These are phyloP conservation scores for Claviceps paspali DNA, from an alignment of 2,329 filamentous ascomycete genomes.

Conservation along the genomic window DNA sequence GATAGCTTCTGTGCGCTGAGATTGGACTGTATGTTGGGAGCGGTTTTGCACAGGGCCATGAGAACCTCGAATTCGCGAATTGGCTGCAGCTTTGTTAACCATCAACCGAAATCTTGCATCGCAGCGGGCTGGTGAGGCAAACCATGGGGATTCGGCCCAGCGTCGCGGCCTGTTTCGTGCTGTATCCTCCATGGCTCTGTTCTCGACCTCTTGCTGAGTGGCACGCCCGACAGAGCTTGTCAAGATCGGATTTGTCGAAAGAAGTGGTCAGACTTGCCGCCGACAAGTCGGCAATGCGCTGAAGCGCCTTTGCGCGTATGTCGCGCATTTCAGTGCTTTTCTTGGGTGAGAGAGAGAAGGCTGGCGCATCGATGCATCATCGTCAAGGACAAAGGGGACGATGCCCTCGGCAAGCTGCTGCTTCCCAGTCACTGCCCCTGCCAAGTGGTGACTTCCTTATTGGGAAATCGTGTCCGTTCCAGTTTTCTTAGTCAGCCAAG, in stretches of 20 bases:
- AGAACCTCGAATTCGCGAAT: conserved; percentile 86
- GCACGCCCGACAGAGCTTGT: conserved; percentile 44
- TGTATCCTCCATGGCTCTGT: conserved; percentile 31
- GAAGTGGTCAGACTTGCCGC: conserved; percentile 36
- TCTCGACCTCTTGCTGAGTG: conserved; percentile 29
- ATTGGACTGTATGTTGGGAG: conserved; percentile 53
- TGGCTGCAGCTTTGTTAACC: conserved; percentile 36
- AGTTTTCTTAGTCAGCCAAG: conserved; percentile 26
- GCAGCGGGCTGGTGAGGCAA: conserved; percentile 9
- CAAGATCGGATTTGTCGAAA: conserved; percentile 48
- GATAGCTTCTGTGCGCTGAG: conserved; percentile 66
- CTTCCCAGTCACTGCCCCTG: not conserved
- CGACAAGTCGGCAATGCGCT: conserved; percentile 50
- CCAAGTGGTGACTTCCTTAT: conserved; percentile 1
- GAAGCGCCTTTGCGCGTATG: conserved; percentile 45
- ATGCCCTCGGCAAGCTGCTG: no score
- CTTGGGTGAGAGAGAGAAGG: not conserved
- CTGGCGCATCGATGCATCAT: not conserved
- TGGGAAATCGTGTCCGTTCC: not conserved
- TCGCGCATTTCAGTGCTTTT: conserved; percentile 30
- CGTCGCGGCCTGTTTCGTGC: conserved; percentile 21
- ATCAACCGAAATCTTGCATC: not conserved
- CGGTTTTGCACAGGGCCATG: conserved; percentile 79
- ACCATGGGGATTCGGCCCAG: conserved; percentile 47
- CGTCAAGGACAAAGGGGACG: not conserved